phyloP scores from a whole-genome alignment of 2,329 filamentous ascomycete species.

The Mycosphaerella sp. region DNA sequence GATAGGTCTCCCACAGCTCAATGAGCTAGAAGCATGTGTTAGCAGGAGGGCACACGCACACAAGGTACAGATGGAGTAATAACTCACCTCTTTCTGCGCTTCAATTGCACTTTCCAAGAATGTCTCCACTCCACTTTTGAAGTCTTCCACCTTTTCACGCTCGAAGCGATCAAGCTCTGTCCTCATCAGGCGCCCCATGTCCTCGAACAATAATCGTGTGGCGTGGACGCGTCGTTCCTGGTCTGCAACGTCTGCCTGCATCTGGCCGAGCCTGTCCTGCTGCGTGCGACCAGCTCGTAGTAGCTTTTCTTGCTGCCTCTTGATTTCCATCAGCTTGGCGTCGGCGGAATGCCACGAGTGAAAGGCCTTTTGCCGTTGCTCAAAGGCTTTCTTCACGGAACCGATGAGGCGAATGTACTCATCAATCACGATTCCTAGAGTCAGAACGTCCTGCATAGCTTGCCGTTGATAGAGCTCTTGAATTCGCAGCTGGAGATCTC shows the following conservation, averaged over 20 bases:
- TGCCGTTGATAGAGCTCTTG: constrained; percentile 93
- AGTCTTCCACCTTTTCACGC: constrained; percentile 96
- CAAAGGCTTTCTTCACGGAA: constrained; percentile 87
- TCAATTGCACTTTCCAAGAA: constrained; percentile 96
- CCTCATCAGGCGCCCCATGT: constrained; percentile 93
- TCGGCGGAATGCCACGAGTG: constrained; percentile 91
- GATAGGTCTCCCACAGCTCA: constrained; percentile 97
- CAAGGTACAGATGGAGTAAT: not conserved
- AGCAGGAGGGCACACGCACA: constrained; percentile 8
- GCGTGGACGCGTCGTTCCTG: constrained; percentile 91
- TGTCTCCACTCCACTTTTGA: constrained; percentile 96
- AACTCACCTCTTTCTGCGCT: constrained; percentile 89
- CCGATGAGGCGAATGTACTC: constrained; percentile 97
- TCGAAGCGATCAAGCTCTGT: constrained; percentile 90
- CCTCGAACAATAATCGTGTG: constrained; percentile 82
- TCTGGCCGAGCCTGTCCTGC: constrained; percentile 88
- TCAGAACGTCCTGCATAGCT: constrained; percentile 92
- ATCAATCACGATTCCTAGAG: constrained; percentile 93
- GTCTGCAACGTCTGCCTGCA: constrained; percentile 88
- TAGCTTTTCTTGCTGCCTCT: constrained; percentile 86
- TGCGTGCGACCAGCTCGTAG: constrained; percentile 90
- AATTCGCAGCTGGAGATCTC: constrained; percentile 88
- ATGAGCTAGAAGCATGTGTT: constrained; percentile 48
- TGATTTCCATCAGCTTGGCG: constrained; percentile 82
- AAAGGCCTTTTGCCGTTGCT: constrained; percentile 89